Percentiles rank a stretch among this genome's conserved stretches.
phyloP scores from a whole-genome alignment of 345 rosid genomes.

The Nephelium lappaceum region DNA sequence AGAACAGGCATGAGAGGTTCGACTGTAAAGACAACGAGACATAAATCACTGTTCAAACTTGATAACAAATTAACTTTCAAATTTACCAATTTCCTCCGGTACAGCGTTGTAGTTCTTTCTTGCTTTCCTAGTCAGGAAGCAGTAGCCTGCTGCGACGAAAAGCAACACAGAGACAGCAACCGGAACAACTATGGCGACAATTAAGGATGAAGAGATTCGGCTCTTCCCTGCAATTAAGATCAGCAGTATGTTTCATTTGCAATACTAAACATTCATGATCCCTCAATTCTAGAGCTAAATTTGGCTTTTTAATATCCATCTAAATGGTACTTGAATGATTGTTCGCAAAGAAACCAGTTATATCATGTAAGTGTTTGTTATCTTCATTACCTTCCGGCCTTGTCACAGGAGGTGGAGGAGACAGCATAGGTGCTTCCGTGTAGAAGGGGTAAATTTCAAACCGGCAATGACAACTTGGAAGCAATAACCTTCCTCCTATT shows the following conservation, averaged over 20 bases:
- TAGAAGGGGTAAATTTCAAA: constrained; percentile 30
- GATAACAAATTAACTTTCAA: not conserved
- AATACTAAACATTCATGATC: not conserved
- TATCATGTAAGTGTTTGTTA: too few relatives aligned
- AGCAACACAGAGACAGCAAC: constrained; percentile 28
- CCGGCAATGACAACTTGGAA: constrained; percentile 40
- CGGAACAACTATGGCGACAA: constrained; percentile 36
- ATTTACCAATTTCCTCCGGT: constrained; percentile 38
- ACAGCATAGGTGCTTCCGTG: not conserved
- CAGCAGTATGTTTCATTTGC: not conserved
- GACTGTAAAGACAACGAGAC: too few relatives aligned
- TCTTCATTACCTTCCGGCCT: not conserved
- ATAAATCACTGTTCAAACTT: too few relatives aligned
- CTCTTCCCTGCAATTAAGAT: constrained; percentile 29
- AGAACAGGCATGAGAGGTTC: too few relatives aligned
- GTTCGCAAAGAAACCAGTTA: too few relatives aligned
- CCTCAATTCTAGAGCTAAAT: too few relatives aligned
- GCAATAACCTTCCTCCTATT: constrained; percentile 29
- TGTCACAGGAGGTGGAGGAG: not conserved
- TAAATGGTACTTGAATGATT: too few relatives aligned
- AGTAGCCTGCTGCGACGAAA: constrained; percentile 25
- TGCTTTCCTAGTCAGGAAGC: constrained; percentile 32
- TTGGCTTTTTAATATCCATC: too few relatives aligned
- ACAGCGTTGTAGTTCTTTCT: constrained; percentile 30
- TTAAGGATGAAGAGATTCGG: constrained; percentile 19